Evolutionary conservation across 495 filamentous ascomycete species (phyloP).

Genomic region (Cercophora scortea): DNA sequence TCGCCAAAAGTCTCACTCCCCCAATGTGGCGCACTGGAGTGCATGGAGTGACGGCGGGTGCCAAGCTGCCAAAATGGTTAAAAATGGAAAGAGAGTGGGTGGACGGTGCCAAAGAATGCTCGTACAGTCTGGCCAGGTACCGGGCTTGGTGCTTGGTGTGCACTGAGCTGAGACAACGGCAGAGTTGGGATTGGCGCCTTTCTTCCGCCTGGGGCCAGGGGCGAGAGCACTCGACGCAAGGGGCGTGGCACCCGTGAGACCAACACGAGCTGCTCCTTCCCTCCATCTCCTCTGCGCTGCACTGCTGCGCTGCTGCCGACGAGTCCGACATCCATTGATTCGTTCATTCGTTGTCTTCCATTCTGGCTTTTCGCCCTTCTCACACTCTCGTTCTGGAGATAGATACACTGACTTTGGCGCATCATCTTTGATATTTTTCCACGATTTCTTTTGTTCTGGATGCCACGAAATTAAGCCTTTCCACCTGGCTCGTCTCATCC

Average conservation of each 20-base stretch:
- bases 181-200: slow-evolving; percentile 7
- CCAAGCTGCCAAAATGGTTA: not conserved
- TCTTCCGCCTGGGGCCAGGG: not conserved
- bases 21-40: too few species aligned
- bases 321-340: too few species aligned
- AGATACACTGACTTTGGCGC: too few species aligned
- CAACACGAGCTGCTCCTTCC: not conserved
- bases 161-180: slow-evolving; percentile 16
- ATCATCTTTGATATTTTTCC: too few species aligned
- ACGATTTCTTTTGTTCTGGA: too few species aligned
- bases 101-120: not conserved
- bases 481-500: too few species aligned
- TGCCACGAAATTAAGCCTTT: too few species aligned
- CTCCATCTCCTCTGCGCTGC: not conserved
- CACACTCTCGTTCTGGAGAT: too few species aligned
- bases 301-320: not conserved
- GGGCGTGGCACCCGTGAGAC: slow-evolving; percentile 1
- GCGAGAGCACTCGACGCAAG: not conserved
- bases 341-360: too few species aligned
- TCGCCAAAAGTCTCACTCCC: too few species aligned
- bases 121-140: slow-evolving; percentile 2
- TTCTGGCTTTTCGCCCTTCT: too few species aligned
- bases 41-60: too few species aligned
- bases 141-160: not conserved
- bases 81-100: slow-evolving; percentile 1